These are phyloP conservation scores for Arxiozyma bovina DNA, from an alignment of 1,139 yeast species.

Conservation along the genomic window DNA sequence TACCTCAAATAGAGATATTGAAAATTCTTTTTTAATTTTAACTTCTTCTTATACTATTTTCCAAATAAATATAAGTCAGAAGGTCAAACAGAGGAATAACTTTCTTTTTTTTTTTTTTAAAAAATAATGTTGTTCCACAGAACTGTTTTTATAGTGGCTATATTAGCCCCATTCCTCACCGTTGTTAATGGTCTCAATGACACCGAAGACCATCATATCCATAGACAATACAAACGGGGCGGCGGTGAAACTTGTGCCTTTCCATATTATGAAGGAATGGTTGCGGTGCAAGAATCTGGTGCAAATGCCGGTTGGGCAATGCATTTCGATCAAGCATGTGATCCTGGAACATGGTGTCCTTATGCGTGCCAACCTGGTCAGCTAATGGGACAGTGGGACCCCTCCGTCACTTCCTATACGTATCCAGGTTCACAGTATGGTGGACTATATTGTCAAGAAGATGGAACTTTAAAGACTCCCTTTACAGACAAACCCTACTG, in stretches of 20 bases:
- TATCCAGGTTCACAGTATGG: slow-evolving; percentile 74
- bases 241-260: slow-evolving; percentile 48
- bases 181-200: slow-evolving; percentile 1
- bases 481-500: slow-evolving; percentile 55
- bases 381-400: slow-evolving; percentile 73
- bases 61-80: too few species aligned
- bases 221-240: slow-evolving; percentile 22
- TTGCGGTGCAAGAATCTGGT: slow-evolving; percentile 50
- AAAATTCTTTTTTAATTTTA: too few species aligned
- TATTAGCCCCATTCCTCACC: neutral
- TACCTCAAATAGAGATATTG: too few species aligned
- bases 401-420: slow-evolving; percentile 46
- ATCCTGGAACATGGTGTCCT: slow-evolving; percentile 72
- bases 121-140: slow-evolving; percentile 1
- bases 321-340: slow-evolving; percentile 66
- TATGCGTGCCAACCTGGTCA: slow-evolving; percentile 85
- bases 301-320: slow-evolving; percentile 82
- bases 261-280: slow-evolving; percentile 58
- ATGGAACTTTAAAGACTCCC: slow-evolving; percentile 61
- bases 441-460: slow-evolving; percentile 64
- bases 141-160: neutral
- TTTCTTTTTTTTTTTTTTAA: too few species aligned
- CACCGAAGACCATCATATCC: slow-evolving; percentile 4
- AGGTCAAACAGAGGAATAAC: too few species aligned
- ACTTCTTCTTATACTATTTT: too few species aligned